These are phyloP conservation scores for Yarrowia galli DNA, from an alignment of 1,139 yeast species.

Conservation along the genomic window DNA sequence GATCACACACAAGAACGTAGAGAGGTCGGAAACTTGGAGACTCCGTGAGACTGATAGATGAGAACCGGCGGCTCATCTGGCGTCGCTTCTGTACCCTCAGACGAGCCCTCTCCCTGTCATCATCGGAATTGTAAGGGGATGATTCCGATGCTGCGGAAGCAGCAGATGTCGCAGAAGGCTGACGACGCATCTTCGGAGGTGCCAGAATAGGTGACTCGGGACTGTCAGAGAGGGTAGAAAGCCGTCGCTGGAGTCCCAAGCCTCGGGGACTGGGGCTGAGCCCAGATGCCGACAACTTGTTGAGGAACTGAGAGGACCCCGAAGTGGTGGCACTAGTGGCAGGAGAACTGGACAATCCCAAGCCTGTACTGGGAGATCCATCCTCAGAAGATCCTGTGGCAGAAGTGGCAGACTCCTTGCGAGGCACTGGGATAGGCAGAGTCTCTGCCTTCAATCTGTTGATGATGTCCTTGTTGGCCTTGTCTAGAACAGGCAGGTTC, in stretches of 20 bases:
- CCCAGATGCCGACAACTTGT: constrained; percentile 23
- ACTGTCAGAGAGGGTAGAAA: constrained; percentile 15
- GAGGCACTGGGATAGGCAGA: constrained; percentile 46
- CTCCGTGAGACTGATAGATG: constrained; percentile 26
- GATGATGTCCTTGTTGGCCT: constrained; percentile 92
- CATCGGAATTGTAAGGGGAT: constrained; percentile 76
- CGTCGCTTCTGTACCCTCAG: constrained; percentile 65
- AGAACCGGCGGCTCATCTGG: constrained; percentile 49
- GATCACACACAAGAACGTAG: constrained; percentile 84
- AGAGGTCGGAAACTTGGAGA: constrained; percentile 48
- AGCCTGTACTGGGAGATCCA: constrained; percentile 26
- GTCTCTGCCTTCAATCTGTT: constrained; percentile 86
- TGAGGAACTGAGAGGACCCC: constrained; percentile 18
- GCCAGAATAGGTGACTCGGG: constrained; percentile 31
- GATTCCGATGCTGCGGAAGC: constrained; percentile 51
- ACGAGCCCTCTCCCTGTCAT: constrained; percentile 58
- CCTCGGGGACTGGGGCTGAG: constrained; percentile 33
- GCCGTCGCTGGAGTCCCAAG: constrained; percentile 21
- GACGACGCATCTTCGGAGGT: constrained; percentile 30
- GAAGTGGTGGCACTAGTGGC: constrained; percentile 16
- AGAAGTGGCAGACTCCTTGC: constrained; percentile 20
- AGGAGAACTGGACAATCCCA: constrained; percentile 17
- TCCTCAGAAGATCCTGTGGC: constrained; percentile 25
- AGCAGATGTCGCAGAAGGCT: constrained; percentile 15
- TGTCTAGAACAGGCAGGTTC: constrained; percentile 86